Base-by-base conservation (phyloP, 2,329 filamentous ascomycete species). In the Cytospora piceae region DNA sequence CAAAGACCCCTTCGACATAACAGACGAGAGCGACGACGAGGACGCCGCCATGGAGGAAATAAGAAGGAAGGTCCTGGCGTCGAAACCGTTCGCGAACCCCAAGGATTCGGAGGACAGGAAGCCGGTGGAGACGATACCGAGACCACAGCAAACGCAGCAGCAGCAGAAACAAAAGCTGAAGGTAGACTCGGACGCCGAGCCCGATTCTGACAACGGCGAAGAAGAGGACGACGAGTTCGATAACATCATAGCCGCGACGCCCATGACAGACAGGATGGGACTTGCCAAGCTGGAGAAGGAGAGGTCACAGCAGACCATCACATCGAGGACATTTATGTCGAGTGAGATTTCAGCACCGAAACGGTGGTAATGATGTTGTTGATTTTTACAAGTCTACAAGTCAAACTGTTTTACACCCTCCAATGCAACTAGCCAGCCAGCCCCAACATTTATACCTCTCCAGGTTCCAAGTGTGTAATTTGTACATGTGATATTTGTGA, bases 21-120 rank as follows among this genome's bases (percentile, higher is more conserved):
- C 93, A 12, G 90, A 93, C 63, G 90, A 92, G 71, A 87, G 86
- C 37, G 92, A 91, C 64, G 90, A 97, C 65, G 93, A 96, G 72
- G 91, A 91, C 22, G 83, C 81, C 61, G 89, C 93, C 74, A 98
- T 98, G 94, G 94, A 92, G 42, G 94, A 96, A 73, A 89, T 99
- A 61, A 87, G 95, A 58, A 88, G 90, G 63, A 92, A 92, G 71
- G 93, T 98, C n/a, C 85, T 99, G 2, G 91, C 90, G 8, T 97
- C 94, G 8, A 97, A 94, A 74, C 87, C 93, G 0, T 99, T 99
- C 73, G 81, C 90, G 52, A 91, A 91, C 70, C 79, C 83, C 12
- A 73, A 77, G 67, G 71, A 52, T 51, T 60, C 79, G 55, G 77
- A 78, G 54, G 80, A 84, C 68, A 89, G 88, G 70, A 83, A 84